Percentiles rank a stretch among this genome's conserved stretches.
Evolutionary conservation across 345 rosid species (phyloP).

Genomic region (Eucalyptus curtisii): DNA sequence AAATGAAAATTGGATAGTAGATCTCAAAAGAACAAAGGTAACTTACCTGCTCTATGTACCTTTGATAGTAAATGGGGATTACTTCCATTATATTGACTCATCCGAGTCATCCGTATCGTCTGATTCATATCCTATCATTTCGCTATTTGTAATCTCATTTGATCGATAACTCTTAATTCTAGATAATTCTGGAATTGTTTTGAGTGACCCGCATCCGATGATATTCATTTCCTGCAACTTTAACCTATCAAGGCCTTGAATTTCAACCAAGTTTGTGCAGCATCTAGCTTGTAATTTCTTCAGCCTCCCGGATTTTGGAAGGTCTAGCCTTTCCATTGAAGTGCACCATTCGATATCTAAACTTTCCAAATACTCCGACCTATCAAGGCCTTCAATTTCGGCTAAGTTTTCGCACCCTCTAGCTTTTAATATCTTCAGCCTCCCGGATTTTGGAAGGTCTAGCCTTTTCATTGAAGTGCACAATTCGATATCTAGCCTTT

Average conservation of each 20-base stretch:
- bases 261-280: fast-evolving
- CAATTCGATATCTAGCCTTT: not conserved
- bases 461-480: not conserved
- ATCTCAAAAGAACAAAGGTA: not conserved
- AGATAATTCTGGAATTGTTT: too few species aligned
- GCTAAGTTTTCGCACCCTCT: fast-evolving
- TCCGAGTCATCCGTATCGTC: too few species aligned
- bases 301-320: not conserved
- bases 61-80: not conserved
- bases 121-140: fast-evolving
- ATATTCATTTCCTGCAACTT: fast-evolving
- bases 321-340: not conserved
- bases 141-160: fast-evolving
- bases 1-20: too few species aligned
- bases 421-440: not conserved
- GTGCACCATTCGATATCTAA: not conserved
- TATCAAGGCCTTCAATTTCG: not conserved
- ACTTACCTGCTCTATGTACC: not conserved
- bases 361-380: not conserved
- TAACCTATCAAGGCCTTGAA: not conserved
- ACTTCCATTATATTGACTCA: not conserved
- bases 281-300: fast-evolving
- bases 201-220: too few species aligned
- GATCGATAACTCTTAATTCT: fast-evolving
- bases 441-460: not conserved